Evolutionary conservation across 768 basidiomycete genomes (phyloP), one percentile per base, ranked within the genome.

Genomic region (Auriscalpium vulgare): DNA sequence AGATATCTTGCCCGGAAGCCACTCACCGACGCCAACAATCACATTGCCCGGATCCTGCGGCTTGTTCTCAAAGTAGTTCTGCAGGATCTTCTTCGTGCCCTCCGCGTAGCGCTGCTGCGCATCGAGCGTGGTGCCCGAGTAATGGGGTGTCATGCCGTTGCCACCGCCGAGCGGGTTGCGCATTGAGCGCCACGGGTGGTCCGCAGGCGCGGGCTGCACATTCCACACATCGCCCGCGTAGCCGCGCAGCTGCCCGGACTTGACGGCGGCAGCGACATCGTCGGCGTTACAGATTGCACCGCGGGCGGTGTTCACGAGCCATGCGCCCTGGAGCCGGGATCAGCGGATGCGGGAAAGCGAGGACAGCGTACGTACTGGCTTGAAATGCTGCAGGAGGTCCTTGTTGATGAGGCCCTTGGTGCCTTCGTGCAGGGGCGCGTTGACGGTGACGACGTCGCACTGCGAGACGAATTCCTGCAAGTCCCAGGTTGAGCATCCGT

Each of bases 281-380:
- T 91, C 82, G 60, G 83, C 83, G 71, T 90, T 84, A 67, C 88
- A 91, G 63, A 95, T 91, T 43, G 92, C 92, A 44, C 92, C 92
- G 63, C 91, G 88, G 54, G 90, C 89, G 29, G 91, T 92, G 79
- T 95, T 95, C 67, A 95, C 85, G 64, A 94, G 82, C 87, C 87
- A 92, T n/a, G 91, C 81, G 47, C 91, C 91, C n/a, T 16, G 54
- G 5, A 3, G 19, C 17, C 13, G 17, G 43, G 67, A 64, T 64
- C 75, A 72, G 62, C 73, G 64, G 57, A 67, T 68, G 56, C 58
- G 57, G 50, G 8, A 0, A 43, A 43, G 4, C 4, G 8, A 14
- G n/a, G 10, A 37, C 51, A 38, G 1, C 13, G 7, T 9, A 74
- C 38, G 56, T 19, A 35, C 21, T 68, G 88, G 85, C 79, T 95